Percentiles rank a stretch among this genome's conserved stretches.
Evolutionary conservation across 139 green algal genomes (phyloP).

Genomic region (Chlamydomonas applanata): DNA sequence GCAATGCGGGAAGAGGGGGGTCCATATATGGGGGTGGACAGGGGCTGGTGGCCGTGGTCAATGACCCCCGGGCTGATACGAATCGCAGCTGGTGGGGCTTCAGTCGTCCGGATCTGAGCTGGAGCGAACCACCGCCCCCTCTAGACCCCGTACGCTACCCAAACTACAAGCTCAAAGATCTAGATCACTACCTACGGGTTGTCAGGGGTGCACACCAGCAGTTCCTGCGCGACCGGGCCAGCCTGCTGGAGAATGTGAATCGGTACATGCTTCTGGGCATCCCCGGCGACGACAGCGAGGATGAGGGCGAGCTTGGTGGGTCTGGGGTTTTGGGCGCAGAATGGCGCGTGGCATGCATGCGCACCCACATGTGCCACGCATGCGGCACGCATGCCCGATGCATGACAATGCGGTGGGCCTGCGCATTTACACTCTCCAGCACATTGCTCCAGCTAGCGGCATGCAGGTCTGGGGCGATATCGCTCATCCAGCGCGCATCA

Average conservation of each 20-base stretch:
- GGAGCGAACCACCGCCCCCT: constrained; percentile 22
- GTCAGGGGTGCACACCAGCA: constrained; percentile 29
- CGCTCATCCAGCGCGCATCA: no score
- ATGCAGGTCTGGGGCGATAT: no score
- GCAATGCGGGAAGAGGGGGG: no score
- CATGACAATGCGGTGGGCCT: no score
- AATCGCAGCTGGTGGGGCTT: constrained; percentile 37
- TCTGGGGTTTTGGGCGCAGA: not conserved
- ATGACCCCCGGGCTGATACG: constrained; percentile 44
- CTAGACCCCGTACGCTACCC: constrained; percentile 50
- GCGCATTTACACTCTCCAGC: no score
- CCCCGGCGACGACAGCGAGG: not conserved
- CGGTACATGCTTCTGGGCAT: constrained; percentile 22
- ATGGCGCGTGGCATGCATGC: no score
- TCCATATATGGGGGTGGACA: not conserved
- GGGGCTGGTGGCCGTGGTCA: constrained; percentile 43
- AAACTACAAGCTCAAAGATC: constrained; percentile 30
- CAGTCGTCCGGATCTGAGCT: not conserved
- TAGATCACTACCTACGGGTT: constrained; percentile 38
- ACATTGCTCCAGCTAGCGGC: no score
- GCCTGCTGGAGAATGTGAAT: constrained; percentile 21
- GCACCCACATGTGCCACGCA: not conserved
- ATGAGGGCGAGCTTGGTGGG: not conserved
- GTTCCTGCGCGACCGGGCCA: constrained; percentile 38
- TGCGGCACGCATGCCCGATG: not conserved